A percentile compares a stretch with the other conserved stretches of the same genome.
phyloP scores from a whole-genome alignment of 2,329 filamentous ascomycete species.

The Colletotrichum echinochloae region DNA sequence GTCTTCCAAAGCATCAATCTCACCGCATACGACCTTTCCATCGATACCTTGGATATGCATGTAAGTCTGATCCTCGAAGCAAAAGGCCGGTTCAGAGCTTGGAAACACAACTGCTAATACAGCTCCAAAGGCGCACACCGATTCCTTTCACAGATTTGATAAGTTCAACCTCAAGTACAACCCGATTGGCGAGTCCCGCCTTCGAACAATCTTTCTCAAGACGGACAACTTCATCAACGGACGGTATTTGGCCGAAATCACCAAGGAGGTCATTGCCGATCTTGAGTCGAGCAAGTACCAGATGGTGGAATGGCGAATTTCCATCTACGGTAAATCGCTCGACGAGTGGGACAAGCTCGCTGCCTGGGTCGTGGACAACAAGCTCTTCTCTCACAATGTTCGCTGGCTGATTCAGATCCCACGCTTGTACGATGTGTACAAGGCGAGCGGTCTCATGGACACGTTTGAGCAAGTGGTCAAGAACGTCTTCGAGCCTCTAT shows the following conservation, averaged over 20 bases:
- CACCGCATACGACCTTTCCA: constrained; percentile 96
- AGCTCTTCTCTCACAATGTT: constrained; percentile 96
- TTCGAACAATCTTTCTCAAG: constrained; percentile 98
- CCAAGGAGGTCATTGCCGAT: constrained; percentile 96
- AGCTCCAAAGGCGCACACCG: constrained; percentile 80
- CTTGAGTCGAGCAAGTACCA: constrained; percentile 99
- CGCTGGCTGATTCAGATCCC: constrained; percentile 97
- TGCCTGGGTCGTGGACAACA: constrained; percentile 97
- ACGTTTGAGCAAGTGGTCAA: constrained; percentile 90
- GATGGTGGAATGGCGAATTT: constrained; percentile 99
- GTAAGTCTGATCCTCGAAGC: constrained; percentile 61
- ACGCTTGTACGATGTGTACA: constrained; percentile 95
- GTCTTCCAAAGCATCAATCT: constrained; percentile 98
- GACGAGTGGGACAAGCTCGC: constrained; percentile 99
- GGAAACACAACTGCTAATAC: constrained; percentile 5
- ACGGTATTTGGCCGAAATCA: constrained; percentile 95
- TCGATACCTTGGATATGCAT: constrained; percentile 99
- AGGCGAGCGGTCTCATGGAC: constrained; percentile 85
- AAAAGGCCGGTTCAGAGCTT: background rate
- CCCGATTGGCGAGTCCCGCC: constrained; percentile 91
- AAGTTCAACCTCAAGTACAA: constrained; percentile 99
- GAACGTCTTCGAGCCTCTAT: constrained; percentile 94
- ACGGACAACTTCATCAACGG: constrained; percentile 98
- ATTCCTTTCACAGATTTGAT: constrained; percentile 98
- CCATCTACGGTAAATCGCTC: constrained; percentile 91